A percentile compares a stretch with the other conserved stretches of the same genome.
Conservation (phyloP, 768 basidiomycete species). For the Tylopilus subfusipes region DNA sequence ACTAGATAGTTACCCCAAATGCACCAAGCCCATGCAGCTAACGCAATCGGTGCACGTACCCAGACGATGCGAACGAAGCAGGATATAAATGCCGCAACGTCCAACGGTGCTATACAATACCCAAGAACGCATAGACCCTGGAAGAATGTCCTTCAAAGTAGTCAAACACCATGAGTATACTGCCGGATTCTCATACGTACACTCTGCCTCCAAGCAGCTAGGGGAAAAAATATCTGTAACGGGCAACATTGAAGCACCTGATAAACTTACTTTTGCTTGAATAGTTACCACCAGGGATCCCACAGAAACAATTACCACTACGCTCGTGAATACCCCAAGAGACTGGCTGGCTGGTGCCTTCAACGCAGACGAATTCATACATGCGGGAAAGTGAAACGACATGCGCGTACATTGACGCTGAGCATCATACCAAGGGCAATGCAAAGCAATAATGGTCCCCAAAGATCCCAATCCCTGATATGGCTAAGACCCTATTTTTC, state of each 20-base stretch:
- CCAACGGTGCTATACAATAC: constrained; percentile 91
- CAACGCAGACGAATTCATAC: neutral
- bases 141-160: constrained; percentile 74
- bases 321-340: constrained; percentile 86
- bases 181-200: constrained; percentile 40
- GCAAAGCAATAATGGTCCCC: constrained; percentile 90
- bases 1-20: constrained; percentile 74
- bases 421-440: constrained; percentile 79
- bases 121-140: constrained; percentile 93
- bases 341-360: constrained; percentile 84
- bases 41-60: constrained; percentile 80
- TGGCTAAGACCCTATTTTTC: constrained; percentile 1
- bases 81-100: constrained; percentile 84
- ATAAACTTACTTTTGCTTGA: constrained; percentile 77
- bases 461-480: constrained; percentile 92
- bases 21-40: constrained; percentile 92
- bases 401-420: constrained; percentile 65
- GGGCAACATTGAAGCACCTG: neutral
- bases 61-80: constrained; percentile 84
- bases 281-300: constrained; percentile 90
- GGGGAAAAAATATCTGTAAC: neutral
- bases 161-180: neutral
- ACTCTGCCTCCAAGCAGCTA: constrained; percentile 81
- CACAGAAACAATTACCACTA: constrained; percentile 88
- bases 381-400: neutral